Conservation (phyloP, 345 rosid genomes). For the Gossypioides kirkii region DNA sequence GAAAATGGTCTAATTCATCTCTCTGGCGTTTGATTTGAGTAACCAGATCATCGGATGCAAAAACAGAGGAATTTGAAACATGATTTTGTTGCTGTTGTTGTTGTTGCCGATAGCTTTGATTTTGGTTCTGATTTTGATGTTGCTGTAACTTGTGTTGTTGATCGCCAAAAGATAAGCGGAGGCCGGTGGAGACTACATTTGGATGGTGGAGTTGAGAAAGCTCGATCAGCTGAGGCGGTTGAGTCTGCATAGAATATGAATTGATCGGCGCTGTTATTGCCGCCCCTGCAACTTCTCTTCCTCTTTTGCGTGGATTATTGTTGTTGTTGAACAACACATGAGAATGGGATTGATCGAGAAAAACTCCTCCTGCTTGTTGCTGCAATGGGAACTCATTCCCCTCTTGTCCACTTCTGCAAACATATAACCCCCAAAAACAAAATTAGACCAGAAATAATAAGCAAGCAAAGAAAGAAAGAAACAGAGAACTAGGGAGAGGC, state of each 20-base stretch:
- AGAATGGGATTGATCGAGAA: conserved; percentile 54
- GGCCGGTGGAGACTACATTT: conserved; percentile 79
- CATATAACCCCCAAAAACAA: background rate
- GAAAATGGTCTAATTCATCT: conserved; percentile 68
- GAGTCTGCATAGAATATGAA: conserved; percentile 34
- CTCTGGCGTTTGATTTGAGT: conserved; percentile 59
- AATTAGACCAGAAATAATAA: background rate
- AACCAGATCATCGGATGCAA: conserved; percentile 46
- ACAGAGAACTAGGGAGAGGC: background rate
- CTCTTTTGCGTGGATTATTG: conserved; percentile 51
- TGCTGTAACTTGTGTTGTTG: conserved; percentile 30
- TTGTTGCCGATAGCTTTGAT: background rate
- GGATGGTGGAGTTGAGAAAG: conserved; percentile 51
- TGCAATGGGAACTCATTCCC: conserved; percentile 51
- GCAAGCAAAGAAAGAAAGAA: background rate
- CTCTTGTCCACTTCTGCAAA: conserved; percentile 61
- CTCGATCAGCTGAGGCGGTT: conserved; percentile 46
- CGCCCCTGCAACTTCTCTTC: conserved; percentile 40
- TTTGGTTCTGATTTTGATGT: conserved; percentile 10
- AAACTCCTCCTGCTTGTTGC: conserved; percentile 44
- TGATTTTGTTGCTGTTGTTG: conserved; percentile 20
- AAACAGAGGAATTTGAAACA: conserved; percentile 25
- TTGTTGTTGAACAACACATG: conserved; percentile 35
- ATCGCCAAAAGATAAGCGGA: conserved; percentile 56
- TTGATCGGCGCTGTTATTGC: conserved; percentile 24